Base-by-base conservation (phyloP, 2,329 filamentous ascomycete species). In the Metarhizium guizhouense region DNA sequence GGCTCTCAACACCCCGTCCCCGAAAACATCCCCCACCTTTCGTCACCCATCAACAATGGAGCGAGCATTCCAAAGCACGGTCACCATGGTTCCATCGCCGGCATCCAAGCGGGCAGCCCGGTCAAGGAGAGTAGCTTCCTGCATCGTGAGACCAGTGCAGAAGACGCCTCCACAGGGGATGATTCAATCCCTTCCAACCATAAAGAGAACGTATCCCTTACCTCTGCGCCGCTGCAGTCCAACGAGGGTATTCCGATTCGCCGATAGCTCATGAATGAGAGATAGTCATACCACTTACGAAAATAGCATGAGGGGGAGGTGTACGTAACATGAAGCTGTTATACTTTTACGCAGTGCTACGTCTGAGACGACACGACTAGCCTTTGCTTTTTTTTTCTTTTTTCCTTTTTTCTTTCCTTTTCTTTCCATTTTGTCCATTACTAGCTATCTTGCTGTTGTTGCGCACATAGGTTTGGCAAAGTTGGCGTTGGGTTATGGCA, bases 1-100 rank as follows among this genome's bases (percentile, higher is more conserved):
- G 94, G 94, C 67, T 92, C 90, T 67, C 87, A 96, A 75, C 94
- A 99, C 73, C 94, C 94, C 54, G 86, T 92, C 53, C 91, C 92
- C 62, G 91, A 96, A 75, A 95, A 95, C 72, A 96, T 96, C 72
- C 92, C 92, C 34, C 91, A 96, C 76, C 82, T 93, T 63, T 85
- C 87, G 47, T 87, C 87, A 56, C 85, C 87, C 58, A 72, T 80
- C 73, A 66, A 75, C 60, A 65, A 64, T 56, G 62, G 62, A 58
- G 62, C 61, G 52, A 64, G 56, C 58, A 59, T 65, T 53, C 68
- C 68, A 52, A 72, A 74, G 66, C 74, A 72, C 34, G 40, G 51
- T 25, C 56, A 57, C 60, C 69, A 70, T 57, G 74, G 67, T 61
- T 76, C 70, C 63, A 72, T 72, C 59, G 71, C 71, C 55, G 76